These are phyloP conservation scores for Fibroporia radiculosa DNA, from an alignment of 768 basidiomycete genomes.

Conservation along the genomic window DNA sequence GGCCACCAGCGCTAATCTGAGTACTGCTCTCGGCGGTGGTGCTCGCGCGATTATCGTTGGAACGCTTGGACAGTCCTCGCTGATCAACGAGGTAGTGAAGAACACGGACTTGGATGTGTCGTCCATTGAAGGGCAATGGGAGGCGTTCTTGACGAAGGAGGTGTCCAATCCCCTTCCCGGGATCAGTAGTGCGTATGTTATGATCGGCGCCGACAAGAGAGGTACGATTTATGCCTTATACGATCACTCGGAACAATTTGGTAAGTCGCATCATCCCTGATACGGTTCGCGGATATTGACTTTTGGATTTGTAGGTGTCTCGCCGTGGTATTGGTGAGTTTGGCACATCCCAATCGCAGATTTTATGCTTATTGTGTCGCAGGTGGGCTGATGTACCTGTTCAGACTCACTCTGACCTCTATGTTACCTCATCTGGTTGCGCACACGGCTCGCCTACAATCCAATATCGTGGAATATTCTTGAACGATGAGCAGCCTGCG, in stretches of 20 bases:
- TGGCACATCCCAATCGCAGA: background rate
- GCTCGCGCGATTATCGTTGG: conserved; percentile 52
- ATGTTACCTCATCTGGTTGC: conserved; percentile 32
- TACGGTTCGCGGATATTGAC: background rate
- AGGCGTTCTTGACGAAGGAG: conserved; percentile 45
- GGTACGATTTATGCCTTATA: conserved; percentile 63
- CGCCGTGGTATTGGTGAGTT: conserved; percentile 60
- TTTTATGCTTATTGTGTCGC: background rate
- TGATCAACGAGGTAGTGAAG: conserved; percentile 46
- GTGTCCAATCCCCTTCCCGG: conserved; percentile 52
- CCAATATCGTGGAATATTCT: conserved; percentile 64
- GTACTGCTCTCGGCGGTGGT: conserved; percentile 9
- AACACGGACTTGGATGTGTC: conserved; percentile 47
- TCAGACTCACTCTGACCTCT: conserved; percentile 40
- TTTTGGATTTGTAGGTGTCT: conserved; percentile 37
- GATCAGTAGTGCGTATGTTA: conserved; percentile 53
- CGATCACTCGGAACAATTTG: conserved; percentile 64
- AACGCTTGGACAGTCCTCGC: conserved; percentile 48
- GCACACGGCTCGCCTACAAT: conserved; percentile 57
- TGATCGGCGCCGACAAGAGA: conserved; percentile 62
- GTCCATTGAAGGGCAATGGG: conserved; percentile 58
- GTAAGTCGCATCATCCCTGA: conserved; percentile 21
- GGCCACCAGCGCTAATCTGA: conserved; percentile 16
- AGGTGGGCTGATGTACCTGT: conserved; percentile 80
- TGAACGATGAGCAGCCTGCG: conserved; percentile 73